Evolutionary conservation across 305 asterid species (phyloP), one percentile per base, ranked within the genome.

Genomic region (Caryopteris hybrid): DNA sequence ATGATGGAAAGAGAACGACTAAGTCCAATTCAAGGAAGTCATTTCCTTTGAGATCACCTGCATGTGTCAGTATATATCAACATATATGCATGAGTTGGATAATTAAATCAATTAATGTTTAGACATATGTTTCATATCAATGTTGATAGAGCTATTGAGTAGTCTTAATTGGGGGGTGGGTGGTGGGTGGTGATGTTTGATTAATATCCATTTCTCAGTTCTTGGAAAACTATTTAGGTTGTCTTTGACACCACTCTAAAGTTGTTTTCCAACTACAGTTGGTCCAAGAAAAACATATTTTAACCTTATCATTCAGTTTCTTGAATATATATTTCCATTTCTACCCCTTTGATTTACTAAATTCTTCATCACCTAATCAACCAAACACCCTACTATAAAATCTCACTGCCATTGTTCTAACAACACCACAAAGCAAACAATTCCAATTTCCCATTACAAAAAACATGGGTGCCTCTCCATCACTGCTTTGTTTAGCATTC

Each of bases 391-490:
- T 21, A 11, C 77, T 78, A 79, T 78, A 79, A 53, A 72, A 23
- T 18, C 66, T 23, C 71, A 62, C 17, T 27, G 43, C 14, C 74
- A 62, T 66, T 23, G 6, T 55, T 76, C 65, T 64, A 76, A 53
- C 79, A 78, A 43, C n/a, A 66, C 61, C 74, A 76, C 64, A 34
- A 70, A 39, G 66, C 13, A 20, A 61, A 69, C 13, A 20, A 61
- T 62, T 53, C 53, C 21, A 29, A 36, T 6, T 21, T 42, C 38
- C 17, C 17, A 38, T 1, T 22, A 5, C 10, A 4, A 36, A 25
- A 46, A 66, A 68, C 27, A 74, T 76, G 81, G 70, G 72, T 70
- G 76, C 63, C 79, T 31, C 57, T 25, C 41, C 8, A 50, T 23
- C 31, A 8, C 66, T 57, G 13, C 4, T 36, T 68, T 71, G 73